Evolutionary conservation across 2,329 filamentous ascomycete species (phyloP).

Genomic region (Sordariomycetes sp.): DNA sequence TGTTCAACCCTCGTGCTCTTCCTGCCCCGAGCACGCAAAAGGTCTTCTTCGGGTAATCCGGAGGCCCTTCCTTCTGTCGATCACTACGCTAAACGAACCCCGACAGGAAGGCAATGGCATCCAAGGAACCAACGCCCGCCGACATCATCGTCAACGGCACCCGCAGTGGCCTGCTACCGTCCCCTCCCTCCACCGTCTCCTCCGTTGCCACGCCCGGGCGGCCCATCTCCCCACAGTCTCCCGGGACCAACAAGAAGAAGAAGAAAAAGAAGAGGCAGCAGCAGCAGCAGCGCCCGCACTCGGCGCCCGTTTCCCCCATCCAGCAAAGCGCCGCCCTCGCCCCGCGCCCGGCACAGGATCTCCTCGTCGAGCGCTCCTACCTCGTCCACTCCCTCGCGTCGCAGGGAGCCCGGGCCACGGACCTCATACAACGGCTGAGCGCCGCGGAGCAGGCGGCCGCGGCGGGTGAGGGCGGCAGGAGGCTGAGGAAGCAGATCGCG

Average conservation of each 20-base stretch:
- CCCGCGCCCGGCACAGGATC: slow-evolving; percentile 27
- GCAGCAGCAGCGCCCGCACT: not conserved
- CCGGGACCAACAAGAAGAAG: not conserved
- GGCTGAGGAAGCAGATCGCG: slow-evolving; percentile 27
- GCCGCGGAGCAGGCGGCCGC: slow-evolving; percentile 18
- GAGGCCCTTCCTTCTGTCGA: not conserved
- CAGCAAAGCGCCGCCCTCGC: slow-evolving; percentile 15
- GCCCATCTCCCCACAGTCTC: not conserved
- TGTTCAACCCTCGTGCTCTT: not conserved
- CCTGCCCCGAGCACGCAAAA: not conserved
- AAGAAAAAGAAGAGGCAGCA: not conserved
- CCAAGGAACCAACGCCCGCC: not conserved
- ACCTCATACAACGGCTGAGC: slow-evolving; percentile 27
- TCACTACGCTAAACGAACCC: not conserved
- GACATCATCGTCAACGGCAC: not conserved
- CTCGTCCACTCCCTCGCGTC: slow-evolving; percentile 28
- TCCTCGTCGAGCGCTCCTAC: slow-evolving; percentile 35
- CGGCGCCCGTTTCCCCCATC: slow-evolving; percentile 8
- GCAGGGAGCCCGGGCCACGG: slow-evolving; percentile 23
- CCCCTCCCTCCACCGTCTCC: not conserved
- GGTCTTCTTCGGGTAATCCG: not conserved
- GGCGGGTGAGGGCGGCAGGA: slow-evolving; percentile 11
- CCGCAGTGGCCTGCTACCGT: not conserved
- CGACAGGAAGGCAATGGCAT: not conserved
- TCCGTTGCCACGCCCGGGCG: not conserved